phyloP scores from a whole-genome alignment of 352 stramenopile species.

The Phytophthora lateralis region DNA sequence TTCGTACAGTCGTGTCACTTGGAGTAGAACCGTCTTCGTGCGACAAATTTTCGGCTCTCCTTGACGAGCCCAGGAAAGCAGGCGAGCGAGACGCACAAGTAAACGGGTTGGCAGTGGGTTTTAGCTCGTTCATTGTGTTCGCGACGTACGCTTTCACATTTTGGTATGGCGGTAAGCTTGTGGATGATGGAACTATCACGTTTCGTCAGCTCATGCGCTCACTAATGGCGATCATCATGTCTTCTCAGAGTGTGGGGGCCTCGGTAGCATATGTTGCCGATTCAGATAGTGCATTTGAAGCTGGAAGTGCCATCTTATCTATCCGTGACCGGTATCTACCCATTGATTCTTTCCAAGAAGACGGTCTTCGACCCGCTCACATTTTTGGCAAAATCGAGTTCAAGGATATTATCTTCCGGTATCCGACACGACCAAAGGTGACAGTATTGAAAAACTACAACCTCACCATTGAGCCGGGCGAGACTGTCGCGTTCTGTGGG shows the following conservation, averaged over 20 bases:
- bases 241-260: conserved; percentile 31
- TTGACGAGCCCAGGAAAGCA: conserved; percentile 17
- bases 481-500: conserved; percentile 44
- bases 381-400: conserved; percentile 42
- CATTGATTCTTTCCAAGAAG: conserved; percentile 36
- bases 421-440: conserved; percentile 41
- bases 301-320: conserved; percentile 23
- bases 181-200: conserved; percentile 40
- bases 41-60: conserved; percentile 18
- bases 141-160: conserved; percentile 54
- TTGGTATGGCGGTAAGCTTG: conserved; percentile 58
- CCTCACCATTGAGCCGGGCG: conserved; percentile 35
- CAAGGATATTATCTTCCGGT: conserved; percentile 41
- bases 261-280: conserved; percentile 35
- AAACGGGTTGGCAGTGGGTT: conserved; percentile 62
- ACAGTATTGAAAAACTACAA: conserved; percentile 37
- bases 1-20: conserved; percentile 51
- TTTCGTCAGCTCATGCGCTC: conserved; percentile 49
- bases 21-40: conserved; percentile 31
- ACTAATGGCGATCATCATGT: conserved; percentile 59
- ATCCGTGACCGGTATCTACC: conserved; percentile 16
- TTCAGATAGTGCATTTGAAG: conserved; percentile 24
- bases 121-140: conserved; percentile 61
- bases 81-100: conserved; percentile 36
- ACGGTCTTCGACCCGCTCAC: conserved; percentile 13